Evolutionary conservation across 2,329 filamentous ascomycete genomes (phyloP), one percentile per base, ranked within the genome.

Genomic region (Teratosphaeria nubilosa): DNA sequence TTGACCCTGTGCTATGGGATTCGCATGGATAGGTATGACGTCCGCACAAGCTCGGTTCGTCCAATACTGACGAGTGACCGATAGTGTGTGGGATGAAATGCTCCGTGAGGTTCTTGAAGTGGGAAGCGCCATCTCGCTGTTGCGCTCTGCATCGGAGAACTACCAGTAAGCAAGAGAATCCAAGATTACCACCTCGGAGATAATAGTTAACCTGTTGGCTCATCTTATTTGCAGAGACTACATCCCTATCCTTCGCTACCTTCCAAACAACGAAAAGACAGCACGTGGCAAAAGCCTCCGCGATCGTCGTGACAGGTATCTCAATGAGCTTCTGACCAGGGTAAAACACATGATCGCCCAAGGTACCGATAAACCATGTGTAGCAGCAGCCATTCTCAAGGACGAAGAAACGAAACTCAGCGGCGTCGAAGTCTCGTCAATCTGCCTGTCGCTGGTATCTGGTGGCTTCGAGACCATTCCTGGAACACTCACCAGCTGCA

Each of bases 381-480:
- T 82, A 20, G 30, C 51, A 22, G 78, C 78, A 0, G 78, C 78
- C 0, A 80, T 82, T 32, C 68, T 82, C 10, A 82, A 81, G 62
- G 79, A 81, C 58, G 68, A 80, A 61, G 79, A 82, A 62, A 79
- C 78, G 1, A 80, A 78, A 62, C 70, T 82, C 2, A 77, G 72
- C 0, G 78, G 77, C 0, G 78, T 80, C 1, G 79, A 82, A 64
- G 78, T 82, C 16, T 77, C 74, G 1, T 80, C 77, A 0, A 82
- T 82, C 48, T 81, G 79, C 60, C 67, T 82, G 0, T 79, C 77
- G 0, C 70, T 82, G 1, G 78, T 82, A 0, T 79, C 76, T 22
- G 79, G 79, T 11, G 79, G 79, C 0, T 82, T 82, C 54, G 79
- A 82, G 63, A 81, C 79, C 0, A 81, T 82, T 52, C 78, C 79